phyloP scores from a whole-genome alignment of 768 basidiomycete species.

The Pisolithus albus region DNA sequence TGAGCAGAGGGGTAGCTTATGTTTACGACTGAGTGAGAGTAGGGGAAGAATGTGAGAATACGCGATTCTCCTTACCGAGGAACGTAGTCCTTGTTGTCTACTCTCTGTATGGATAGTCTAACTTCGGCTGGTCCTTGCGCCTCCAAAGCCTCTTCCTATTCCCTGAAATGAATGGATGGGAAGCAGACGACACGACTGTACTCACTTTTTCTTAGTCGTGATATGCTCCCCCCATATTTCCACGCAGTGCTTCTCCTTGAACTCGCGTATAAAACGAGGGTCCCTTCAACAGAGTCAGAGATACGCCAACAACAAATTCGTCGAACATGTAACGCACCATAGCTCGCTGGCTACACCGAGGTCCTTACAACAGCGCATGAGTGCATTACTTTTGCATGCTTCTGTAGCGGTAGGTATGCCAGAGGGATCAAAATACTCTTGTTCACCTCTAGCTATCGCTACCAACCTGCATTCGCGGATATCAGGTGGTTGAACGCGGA shows the following conservation, averaged over 20 bases:
- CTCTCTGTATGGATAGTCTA: conserved; percentile 88
- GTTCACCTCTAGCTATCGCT: conserved; percentile 87
- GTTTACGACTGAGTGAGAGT: too few relatives aligned
- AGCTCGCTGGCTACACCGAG: conserved; percentile 93
- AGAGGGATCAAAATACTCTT: conserved; percentile 89
- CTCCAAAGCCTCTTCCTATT: conserved; percentile 87
- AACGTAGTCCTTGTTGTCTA: conserved; percentile 10
- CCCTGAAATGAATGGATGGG: conserved; percentile 5
- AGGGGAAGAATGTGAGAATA: too few relatives aligned
- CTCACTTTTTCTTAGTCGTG: conserved; percentile 86
- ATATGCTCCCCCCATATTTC: conserved; percentile 85
- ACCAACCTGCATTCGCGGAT: conserved; percentile 53
- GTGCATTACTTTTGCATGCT: conserved; percentile 91
- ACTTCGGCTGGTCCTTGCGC: conserved; percentile 77
- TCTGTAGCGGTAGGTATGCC: conserved; percentile 93
- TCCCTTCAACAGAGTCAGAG: conserved; percentile 52
- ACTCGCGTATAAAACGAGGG: conserved; percentile 89
- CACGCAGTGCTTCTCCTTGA: conserved; percentile 76
- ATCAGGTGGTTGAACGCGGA: neutral
- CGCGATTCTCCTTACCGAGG: too few relatives aligned
- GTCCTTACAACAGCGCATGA: conserved; percentile 98
- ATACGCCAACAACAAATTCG: neutral
- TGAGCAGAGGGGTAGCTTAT: too few relatives aligned
- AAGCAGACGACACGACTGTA: conserved; percentile 6
- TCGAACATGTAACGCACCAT: conserved; percentile 49